These are phyloP conservation scores for Fraxinus sp. DNA, from an alignment of 305 asterid species.

Conservation along the genomic window DNA sequence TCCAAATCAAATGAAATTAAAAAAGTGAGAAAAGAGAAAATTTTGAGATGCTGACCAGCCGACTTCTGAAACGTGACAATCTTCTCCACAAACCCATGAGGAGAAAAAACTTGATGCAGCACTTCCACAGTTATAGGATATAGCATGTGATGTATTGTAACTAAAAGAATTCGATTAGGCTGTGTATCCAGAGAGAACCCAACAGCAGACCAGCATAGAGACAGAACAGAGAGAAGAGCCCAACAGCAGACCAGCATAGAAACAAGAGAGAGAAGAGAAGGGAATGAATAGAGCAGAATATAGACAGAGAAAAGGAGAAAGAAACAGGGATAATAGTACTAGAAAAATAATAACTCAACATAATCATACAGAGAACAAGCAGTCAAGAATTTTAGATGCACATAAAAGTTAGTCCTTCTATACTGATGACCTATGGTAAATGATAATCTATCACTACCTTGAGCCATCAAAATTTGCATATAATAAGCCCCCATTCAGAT, in stretches of 20 bases:
- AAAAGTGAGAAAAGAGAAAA: constrained; percentile 49
- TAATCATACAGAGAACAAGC: constrained; percentile 16
- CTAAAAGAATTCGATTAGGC: constrained; percentile 99
- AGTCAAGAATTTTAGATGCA: constrained; percentile 16
- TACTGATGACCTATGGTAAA: background rate
- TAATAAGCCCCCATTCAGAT: background rate
- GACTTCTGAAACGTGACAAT: constrained; percentile 99
- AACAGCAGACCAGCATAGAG: constrained; percentile 76
- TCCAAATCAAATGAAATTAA: constrained; percentile 39
- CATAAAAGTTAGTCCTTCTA: background rate
- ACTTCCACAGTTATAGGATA: constrained; percentile 99
- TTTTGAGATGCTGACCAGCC: constrained; percentile 97
- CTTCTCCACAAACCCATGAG: constrained; percentile 99
- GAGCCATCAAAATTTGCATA: constrained; percentile 3
- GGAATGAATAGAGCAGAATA: constrained; percentile 76
- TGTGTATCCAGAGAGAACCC: constrained; percentile 72
- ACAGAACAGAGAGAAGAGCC: constrained; percentile 73
- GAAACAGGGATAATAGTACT: constrained; percentile 36
- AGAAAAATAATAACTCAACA: constrained; percentile 35
- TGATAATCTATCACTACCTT: background rate
- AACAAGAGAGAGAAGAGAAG: constrained; percentile 84
- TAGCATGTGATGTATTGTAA: constrained; percentile 98
- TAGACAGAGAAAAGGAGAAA: constrained; percentile 50
- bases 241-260: constrained; percentile 83
- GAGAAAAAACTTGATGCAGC: constrained; percentile 99